These are phyloP conservation scores for Coffea eugenioides DNA, from an alignment of 257 asterid genomes.

Conservation along the genomic window DNA sequence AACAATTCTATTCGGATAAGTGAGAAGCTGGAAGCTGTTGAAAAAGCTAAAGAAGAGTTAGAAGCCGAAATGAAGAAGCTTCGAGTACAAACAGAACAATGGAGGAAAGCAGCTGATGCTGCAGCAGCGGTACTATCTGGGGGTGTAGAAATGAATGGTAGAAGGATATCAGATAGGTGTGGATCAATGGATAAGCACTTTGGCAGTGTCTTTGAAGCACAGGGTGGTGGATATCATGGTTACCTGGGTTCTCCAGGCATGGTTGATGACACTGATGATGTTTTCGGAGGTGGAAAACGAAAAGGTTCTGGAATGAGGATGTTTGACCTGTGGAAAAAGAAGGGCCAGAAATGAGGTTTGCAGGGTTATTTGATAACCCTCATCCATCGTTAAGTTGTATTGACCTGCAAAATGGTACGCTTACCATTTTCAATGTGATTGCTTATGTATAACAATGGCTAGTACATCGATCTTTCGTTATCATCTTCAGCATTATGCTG, in stretches of 20 bases:
- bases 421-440: constrained; percentile 32
- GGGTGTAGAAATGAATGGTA: constrained; percentile 57
- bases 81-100: constrained; percentile 82
- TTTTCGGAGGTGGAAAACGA: constrained; percentile 66
- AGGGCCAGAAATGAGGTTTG: constrained; percentile 48
- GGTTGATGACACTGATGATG: constrained; percentile 50
- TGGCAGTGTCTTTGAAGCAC: constrained; percentile 42
- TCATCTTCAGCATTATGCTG: constrained; percentile 11
- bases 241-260: constrained; percentile 64
- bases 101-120: constrained; percentile 98
- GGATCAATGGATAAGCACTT: constrained; percentile 87
- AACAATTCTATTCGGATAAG: constrained; percentile 22
- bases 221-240: constrained; percentile 36
- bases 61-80: constrained; percentile 88
- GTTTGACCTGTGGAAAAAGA: constrained; percentile 93
- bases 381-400: background rate
- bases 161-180: constrained; percentile 79
- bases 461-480: background rate
- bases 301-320: constrained; percentile 67
- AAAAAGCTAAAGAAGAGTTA: constrained; percentile 53
- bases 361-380: background rate
- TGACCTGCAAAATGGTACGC: constrained; percentile 33
- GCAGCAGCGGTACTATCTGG: constrained; percentile 82
- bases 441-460: background rate
- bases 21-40: constrained; percentile 53